Evolutionary conservation across 768 basidiomycete genomes (phyloP), one percentile per base, ranked within the genome.

Genomic region (Paxillus ammoniavirescens): DNA sequence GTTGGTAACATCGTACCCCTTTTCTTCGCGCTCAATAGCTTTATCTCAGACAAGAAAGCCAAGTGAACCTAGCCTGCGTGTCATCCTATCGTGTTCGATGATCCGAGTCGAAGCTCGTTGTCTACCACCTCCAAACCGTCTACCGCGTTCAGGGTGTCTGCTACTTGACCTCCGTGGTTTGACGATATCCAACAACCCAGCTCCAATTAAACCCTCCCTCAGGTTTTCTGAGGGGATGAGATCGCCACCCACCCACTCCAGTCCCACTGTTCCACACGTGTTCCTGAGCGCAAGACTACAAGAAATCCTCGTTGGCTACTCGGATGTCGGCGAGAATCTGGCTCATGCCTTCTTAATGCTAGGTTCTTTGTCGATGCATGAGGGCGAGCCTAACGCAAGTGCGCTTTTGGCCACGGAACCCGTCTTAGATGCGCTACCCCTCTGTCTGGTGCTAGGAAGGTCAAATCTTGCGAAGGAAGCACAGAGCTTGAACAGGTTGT

Each of bases 101-200:
- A 63, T 93, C 42, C 83, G 93, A 17, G 42, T 87, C 18, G 81
- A 93, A 64, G 63, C 87, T 46, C 82, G 89, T 44, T 85, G 82
- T 63, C 83, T 86, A 5, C 76, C 90, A 30, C 84, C 84, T 5
- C 65, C 73, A 17, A 65, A 65, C 2, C 68, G 59, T 23, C 37
- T 64, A 7, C 75, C 74, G 15, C 81, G 89, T 23, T 91, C 91
- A 42, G 91, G 93, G 5, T 80, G 82, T 23, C 55, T 91, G 5
- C 70, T 89, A 14, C 26, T 89, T 33, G 89, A 91, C 61, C 48
- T 89, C 1, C 82, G 85, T 62, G 73, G 76, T 49, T 58, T 89
- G 18, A 66, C 53, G 7, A 54, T 86, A 15, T 68, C 63, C 47
- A 75, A 70, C 37, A 65, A 68, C 15, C 28, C 47, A n/a, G 49